A percentile compares a stretch with the other conserved stretches of the same genome.
Conservation (phyloP, 1,284 basidiomycete species). For the Cronartium quercuum region DNA sequence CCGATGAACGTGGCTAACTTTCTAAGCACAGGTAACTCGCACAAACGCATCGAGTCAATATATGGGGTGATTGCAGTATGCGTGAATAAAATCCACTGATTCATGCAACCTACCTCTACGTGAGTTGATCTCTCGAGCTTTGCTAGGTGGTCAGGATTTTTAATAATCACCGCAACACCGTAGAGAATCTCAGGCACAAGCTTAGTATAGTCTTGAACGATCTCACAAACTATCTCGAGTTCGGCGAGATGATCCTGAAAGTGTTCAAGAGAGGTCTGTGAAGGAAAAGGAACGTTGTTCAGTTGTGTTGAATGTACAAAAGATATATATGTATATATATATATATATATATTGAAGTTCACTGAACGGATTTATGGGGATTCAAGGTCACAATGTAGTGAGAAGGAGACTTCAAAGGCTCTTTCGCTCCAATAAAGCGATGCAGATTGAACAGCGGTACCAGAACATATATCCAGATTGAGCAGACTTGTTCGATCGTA, state of each 20-base stretch:
- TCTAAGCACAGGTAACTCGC: constrained; percentile 58
- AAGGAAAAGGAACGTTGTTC: not conserved
- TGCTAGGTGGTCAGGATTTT: constrained; percentile 9
- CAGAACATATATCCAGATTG: not conserved
- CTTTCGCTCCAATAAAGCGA: not conserved
- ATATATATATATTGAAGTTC: not conserved
- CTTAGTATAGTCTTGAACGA: constrained; percentile 24
- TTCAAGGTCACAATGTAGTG: not conserved
- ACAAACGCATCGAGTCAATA: constrained; percentile 61
- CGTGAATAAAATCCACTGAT: not conserved
- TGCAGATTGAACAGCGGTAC: not conserved
- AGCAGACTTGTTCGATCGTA: not conserved
- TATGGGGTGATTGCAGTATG: constrained; percentile 58
- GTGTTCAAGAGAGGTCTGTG: constrained; percentile 11
- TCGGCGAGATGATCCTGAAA: constrained; percentile 14
- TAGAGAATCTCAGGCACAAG: constrained; percentile 27
- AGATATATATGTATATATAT: not conserved
- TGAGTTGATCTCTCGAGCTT: constrained; percentile 7
- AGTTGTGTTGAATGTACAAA: not conserved
- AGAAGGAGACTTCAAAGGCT: not conserved
- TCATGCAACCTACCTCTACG: constrained; percentile 18
- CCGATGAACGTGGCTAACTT: constrained; percentile 57
- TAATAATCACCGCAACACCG: constrained; percentile 20
- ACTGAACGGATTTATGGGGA: not conserved
- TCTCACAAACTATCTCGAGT: constrained; percentile 18